phyloP scores from a whole-genome alignment of 441 rosid species.

The Flueggea neowawraea region DNA sequence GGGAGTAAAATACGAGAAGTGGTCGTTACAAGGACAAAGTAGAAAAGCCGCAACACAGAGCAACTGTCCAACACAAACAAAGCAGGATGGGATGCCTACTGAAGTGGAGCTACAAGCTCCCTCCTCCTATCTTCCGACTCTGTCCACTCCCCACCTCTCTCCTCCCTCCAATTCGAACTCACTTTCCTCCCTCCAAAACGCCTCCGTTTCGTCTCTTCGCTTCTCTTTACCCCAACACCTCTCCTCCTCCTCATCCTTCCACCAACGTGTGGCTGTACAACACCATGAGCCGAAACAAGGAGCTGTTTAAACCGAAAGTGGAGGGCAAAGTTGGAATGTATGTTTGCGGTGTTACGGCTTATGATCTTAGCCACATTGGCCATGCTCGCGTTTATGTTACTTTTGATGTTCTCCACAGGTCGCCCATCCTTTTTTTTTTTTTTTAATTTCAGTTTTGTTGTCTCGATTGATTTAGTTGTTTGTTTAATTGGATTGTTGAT shows the following conservation, averaged over 20 bases:
- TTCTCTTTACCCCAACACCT: background rate
- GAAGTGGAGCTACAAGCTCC: background rate
- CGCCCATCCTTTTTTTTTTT: background rate
- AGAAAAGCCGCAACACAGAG: too few species aligned
- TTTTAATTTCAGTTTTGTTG: background rate
- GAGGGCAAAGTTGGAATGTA: conserved; percentile 93
- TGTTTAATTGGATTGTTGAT: too few species aligned
- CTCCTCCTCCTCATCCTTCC: background rate
- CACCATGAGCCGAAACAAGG: conserved; percentile 75
- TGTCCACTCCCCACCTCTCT: background rate
- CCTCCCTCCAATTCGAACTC: background rate
- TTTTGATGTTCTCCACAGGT: conserved; percentile 87
- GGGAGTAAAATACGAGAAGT: too few species aligned
- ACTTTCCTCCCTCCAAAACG: background rate
- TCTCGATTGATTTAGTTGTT: background rate
- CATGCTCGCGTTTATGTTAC: conserved; percentile 90
- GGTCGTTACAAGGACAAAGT: too few species aligned
- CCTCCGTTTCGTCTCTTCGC: background rate
- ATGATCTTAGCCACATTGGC: conserved; percentile 94
- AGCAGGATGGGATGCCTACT: too few species aligned
- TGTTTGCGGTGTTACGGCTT: conserved; percentile 96
- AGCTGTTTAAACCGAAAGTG: conserved; percentile 60
- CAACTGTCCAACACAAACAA: too few species aligned
- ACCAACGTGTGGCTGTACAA: conserved; percentile 65
- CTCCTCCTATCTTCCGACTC: background rate